A percentile compares a stretch with the other conserved stretches of the same genome.
Conservation (phyloP, 345 rosid genomes). For the Anacardium occidentale region DNA sequence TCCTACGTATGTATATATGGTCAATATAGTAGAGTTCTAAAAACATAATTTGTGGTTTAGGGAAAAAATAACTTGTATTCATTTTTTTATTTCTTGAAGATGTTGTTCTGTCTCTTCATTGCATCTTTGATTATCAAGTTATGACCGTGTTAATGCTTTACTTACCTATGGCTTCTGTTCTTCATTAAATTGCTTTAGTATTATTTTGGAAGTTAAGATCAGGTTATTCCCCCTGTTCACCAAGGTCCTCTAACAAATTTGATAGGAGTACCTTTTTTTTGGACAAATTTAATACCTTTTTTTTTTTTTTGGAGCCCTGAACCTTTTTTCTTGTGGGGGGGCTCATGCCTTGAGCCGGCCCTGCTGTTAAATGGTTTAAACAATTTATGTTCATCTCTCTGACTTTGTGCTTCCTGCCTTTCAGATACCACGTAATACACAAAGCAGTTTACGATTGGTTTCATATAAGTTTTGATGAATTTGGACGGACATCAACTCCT, state of each 20-base stretch:
- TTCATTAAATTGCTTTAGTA: not conserved
- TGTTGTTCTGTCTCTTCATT: not conserved
- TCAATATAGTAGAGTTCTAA: no score
- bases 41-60: not conserved
- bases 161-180: not conserved
- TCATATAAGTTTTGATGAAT: conserved; percentile 52
- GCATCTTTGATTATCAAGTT: not conserved
- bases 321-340: no score
- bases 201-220: not conserved
- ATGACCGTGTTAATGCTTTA: not conserved
- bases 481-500: conserved; percentile 58
- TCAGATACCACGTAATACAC: conserved; percentile 40
- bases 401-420: not conserved
- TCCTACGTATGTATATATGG: not conserved
- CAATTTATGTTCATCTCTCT: not conserved
- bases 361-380: not conserved
- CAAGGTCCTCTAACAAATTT: no score
- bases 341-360: no score
- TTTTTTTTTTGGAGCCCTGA: no score
- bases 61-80: not conserved
- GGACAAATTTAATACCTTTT: no score
- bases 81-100: not conserved
- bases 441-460: conserved; percentile 53
- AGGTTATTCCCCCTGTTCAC: not conserved
- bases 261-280: no score